A percentile compares a stretch with the other conserved stretches of the same genome.
Conservation (phyloP, 2,329 filamentous ascomycete species). For the Botrytis sinoallii region DNA sequence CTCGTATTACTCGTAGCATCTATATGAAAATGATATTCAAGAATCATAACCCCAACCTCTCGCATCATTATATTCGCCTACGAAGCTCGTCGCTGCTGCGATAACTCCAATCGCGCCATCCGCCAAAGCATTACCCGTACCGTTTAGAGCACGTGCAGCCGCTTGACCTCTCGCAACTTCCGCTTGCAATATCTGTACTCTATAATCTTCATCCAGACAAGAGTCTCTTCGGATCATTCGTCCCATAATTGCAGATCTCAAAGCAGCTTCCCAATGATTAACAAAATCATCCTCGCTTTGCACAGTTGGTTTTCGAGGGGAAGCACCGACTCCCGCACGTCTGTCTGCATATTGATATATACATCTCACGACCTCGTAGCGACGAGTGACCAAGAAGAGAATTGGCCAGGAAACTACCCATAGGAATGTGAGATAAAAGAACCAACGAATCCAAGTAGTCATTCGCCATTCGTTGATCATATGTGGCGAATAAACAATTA, state of each 20-base stretch:
- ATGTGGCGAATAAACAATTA: constrained; percentile 63
- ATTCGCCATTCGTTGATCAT: constrained; percentile 63
- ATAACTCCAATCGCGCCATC: constrained; percentile 45
- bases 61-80: constrained; percentile 25
- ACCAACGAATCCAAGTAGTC: constrained; percentile 58
- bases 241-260: constrained; percentile 57
- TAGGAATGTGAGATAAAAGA: constrained; percentile 65
- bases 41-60: constrained; percentile 33
- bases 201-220: constrained; percentile 55
- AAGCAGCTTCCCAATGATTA: constrained; percentile 58
- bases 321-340: background rate
- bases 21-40: constrained; percentile 4
- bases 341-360: constrained; percentile 44
- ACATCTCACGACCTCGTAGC: constrained; percentile 61
- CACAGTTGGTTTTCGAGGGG: constrained; percentile 25
- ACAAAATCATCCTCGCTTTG: constrained; percentile 56
- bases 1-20: background rate
- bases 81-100: constrained; percentile 42
- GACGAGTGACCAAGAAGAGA: constrained; percentile 63
- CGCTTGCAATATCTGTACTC: constrained; percentile 43
- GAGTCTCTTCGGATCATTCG: constrained; percentile 47
- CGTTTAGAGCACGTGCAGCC: constrained; percentile 20
- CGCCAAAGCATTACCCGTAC: constrained; percentile 42
- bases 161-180: constrained; percentile 27
- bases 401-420: constrained; percentile 71